These are phyloP conservation scores for Umbelopsis ramanniana DNA, from an alignment of 192 early-diverging fungal genomes.

Conservation along the genomic window DNA sequence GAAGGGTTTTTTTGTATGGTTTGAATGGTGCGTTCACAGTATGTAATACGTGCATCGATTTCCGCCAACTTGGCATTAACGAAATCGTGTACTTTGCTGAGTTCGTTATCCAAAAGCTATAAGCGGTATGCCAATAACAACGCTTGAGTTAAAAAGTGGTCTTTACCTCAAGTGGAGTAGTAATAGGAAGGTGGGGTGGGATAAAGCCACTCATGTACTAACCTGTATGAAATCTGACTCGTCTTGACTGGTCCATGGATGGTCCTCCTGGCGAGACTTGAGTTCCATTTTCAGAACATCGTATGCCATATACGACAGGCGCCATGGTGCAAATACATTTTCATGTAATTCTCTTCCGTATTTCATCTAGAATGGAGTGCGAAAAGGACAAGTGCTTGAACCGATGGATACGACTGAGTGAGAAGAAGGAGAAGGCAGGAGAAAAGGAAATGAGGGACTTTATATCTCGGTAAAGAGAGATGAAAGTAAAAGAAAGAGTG, in stretches of 20 bases:
- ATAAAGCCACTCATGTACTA: background rate
- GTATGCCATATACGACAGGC: conserved; percentile 82
- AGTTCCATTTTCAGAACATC: conserved; percentile 84
- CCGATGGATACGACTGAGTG: background rate
- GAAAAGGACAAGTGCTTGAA: background rate
- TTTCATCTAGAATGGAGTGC: conserved; percentile 65
- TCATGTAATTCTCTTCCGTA: conserved; percentile 81
- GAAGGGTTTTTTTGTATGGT: conserved; percentile 51
- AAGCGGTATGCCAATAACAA: conserved; percentile 28
- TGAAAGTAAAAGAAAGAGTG: background rate
- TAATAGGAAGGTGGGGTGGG: background rate
- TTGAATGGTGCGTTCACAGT: conserved; percentile 65
- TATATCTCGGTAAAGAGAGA: background rate
- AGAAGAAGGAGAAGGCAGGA: conserved; percentile 1
- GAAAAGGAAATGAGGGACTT: conserved; percentile 12
- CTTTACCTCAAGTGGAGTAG: too few relatives aligned
- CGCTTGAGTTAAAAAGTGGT: background rate
- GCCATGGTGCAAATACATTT: conserved; percentile 76
- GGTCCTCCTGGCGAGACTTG: conserved; percentile 62
- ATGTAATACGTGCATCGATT: conserved; percentile 73
- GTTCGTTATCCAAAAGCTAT: conserved; percentile 76
- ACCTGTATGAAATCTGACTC: conserved; percentile 81
- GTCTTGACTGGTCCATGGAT: conserved; percentile 66
- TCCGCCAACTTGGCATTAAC: conserved; percentile 77
- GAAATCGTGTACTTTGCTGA: conserved; percentile 84